Percentiles rank a stretch among this genome's conserved stretches.
These are phyloP conservation scores for Gossypium arboreum DNA, from an alignment of 345 rosid genomes.

Conservation along the genomic window DNA sequence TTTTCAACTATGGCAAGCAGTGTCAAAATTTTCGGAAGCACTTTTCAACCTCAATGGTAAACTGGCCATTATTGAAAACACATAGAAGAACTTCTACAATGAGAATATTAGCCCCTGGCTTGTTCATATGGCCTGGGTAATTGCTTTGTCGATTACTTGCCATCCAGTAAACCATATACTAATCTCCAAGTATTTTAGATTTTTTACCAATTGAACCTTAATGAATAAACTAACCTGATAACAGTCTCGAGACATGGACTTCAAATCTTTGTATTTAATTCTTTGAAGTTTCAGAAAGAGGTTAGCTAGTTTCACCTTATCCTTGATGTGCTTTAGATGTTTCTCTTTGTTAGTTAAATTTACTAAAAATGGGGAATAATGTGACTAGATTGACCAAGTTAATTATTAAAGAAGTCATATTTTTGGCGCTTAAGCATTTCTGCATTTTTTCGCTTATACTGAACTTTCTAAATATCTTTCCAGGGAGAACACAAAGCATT, in stretches of 20 bases:
- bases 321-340: not conserved
- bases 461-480: conserved; percentile 4
- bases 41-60: too few relatives aligned
- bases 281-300: not conserved
- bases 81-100: not conserved
- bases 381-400: not conserved
- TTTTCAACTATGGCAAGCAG: too few relatives aligned
- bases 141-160: not conserved
- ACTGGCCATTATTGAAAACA: not conserved
- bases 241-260: not conserved
- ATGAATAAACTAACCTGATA: not conserved
- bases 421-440: not conserved
- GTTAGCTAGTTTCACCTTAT: not conserved
- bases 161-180: not conserved
- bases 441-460: not conserved
- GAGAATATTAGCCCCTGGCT: not conserved
- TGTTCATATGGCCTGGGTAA: not conserved
- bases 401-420: not conserved
- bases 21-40: too few relatives aligned
- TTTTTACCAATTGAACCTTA: not conserved
- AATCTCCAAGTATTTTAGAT: not conserved
- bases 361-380: not conserved
- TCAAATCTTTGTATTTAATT: conserved; percentile 4
- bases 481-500: conserved; percentile 83
- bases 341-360: not conserved